Percentiles rank a stretch among this genome's conserved stretches.
phyloP scores from a whole-genome alignment of 768 basidiomycete species.

The Gloeostereum incarnatum region DNA sequence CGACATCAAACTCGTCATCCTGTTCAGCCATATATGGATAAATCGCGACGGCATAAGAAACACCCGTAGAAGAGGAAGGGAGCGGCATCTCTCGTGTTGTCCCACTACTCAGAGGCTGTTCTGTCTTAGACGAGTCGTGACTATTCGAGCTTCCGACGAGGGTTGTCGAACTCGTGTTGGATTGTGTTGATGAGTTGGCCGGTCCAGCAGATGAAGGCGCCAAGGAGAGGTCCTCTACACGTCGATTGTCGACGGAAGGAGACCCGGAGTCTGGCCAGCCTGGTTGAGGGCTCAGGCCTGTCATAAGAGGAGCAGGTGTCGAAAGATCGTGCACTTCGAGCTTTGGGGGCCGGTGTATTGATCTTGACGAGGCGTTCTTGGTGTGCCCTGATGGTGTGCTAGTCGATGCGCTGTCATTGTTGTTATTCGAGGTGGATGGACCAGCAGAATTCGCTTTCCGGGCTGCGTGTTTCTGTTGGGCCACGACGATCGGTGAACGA shows the following conservation, averaged over 20 bases:
- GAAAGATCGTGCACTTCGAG: constrained; percentile 62
- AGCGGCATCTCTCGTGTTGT: constrained; percentile 30
- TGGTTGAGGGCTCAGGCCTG: constrained; percentile 55
- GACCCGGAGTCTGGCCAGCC: constrained; percentile 66
- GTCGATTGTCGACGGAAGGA: constrained; percentile 47
- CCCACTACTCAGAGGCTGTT: constrained; percentile 5
- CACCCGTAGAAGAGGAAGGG: constrained; percentile 33
- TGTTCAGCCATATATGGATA: constrained; percentile 99
- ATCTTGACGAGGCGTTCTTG: constrained; percentile 29
- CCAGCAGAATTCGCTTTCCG: constrained; percentile 61
- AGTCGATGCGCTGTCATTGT: constrained; percentile 21
- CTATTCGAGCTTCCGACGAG: background rate
- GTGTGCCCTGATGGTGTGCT: constrained; percentile 35
- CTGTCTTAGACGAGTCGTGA: constrained; percentile 3
- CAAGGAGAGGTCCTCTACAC: constrained; percentile 1
- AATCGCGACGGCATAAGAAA: constrained; percentile 95
- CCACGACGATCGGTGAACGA: constrained; percentile 92
- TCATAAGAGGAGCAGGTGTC: constrained; percentile 40
- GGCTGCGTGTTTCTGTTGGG: constrained; percentile 90
- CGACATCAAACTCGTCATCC: constrained; percentile 97
- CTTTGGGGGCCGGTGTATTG: constrained; percentile 50
- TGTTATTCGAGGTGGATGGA: background rate
- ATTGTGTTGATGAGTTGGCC: background rate
- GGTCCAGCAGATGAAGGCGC: background rate
- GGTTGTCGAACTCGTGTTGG: background rate